These are phyloP conservation scores for Dunaliella primolecta DNA, from an alignment of 139 green algal genomes.

Conservation along the genomic window DNA sequence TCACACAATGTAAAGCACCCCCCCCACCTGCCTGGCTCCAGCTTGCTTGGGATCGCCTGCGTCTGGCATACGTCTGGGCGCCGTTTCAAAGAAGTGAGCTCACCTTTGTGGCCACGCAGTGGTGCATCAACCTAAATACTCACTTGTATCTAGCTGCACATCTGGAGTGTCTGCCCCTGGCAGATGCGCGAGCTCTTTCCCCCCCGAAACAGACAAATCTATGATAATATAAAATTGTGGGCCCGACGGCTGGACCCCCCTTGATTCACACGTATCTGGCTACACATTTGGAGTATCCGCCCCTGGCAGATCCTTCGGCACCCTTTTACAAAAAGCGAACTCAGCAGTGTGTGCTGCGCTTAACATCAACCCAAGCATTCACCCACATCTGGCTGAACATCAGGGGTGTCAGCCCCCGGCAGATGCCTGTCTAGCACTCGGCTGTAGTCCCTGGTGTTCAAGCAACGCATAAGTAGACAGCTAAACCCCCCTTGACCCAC, in stretches of 20 bases:
- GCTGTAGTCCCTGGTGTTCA: slow-evolving; percentile 96
- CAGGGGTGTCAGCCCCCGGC: slow-evolving; percentile 83
- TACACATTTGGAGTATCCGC: slow-evolving; percentile 81
- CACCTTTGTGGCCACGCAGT: too few relatives aligned
- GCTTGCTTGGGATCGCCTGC: too few relatives aligned
- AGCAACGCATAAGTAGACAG: slow-evolving; percentile 61
- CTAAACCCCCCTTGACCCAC: too few relatives aligned
- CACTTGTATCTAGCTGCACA: slow-evolving; percentile 77
- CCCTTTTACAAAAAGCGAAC: slow-evolving; percentile 80
- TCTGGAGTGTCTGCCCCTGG: slow-evolving; percentile 83
- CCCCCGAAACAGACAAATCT: too few relatives aligned
- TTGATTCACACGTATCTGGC: slow-evolving; percentile 78
- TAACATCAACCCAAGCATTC: slow-evolving; percentile 82
- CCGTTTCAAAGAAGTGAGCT: too few relatives aligned
- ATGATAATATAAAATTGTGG: too few relatives aligned
- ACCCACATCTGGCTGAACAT: slow-evolving; percentile 79
- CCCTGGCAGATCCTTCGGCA: slow-evolving; percentile 81
- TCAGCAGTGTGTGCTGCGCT: slow-evolving; percentile 97
- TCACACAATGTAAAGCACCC: too few relatives aligned
- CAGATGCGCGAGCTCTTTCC: too few relatives aligned
- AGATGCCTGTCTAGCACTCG: slow-evolving; percentile 83
- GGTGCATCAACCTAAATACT: too few relatives aligned
- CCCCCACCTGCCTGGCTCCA: too few relatives aligned
- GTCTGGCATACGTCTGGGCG: too few relatives aligned
- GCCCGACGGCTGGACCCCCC: too few relatives aligned